These are phyloP conservation scores for Amborella trichopoda DNA, from an alignment of 164 flowering plant genomes.

Conservation along the genomic window DNA sequence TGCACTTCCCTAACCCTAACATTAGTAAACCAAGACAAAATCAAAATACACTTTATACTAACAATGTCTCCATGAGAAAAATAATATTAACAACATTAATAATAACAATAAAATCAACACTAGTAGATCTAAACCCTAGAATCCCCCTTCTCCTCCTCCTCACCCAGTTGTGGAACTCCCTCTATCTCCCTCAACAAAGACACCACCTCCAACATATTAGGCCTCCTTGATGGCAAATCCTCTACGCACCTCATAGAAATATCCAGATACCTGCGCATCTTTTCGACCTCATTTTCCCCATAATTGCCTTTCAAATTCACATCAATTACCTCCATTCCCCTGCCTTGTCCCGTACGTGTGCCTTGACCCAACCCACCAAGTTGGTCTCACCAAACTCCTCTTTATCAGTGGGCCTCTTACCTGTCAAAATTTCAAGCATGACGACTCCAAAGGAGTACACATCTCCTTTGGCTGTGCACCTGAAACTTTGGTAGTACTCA, in stretches of 20 bases:
- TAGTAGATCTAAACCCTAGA: too few relatives aligned
- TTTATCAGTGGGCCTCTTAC: slow-evolving; percentile 54
- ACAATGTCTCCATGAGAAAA: too few relatives aligned
- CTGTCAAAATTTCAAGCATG: slow-evolving; percentile 44
- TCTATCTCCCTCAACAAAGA: slow-evolving; percentile 79
- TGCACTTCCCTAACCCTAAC: too few relatives aligned
- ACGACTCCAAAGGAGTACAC: slow-evolving; percentile 62
- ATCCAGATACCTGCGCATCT: slow-evolving; percentile 63
- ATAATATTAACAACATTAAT: too few relatives aligned
- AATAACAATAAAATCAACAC: too few relatives aligned
- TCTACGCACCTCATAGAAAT: slow-evolving; percentile 70
- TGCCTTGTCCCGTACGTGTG: slow-evolving; percentile 67
- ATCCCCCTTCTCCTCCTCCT: too few relatives aligned
- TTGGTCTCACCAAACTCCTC: slow-evolving; percentile 69
- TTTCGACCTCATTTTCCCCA: slow-evolving; percentile 36
- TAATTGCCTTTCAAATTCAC: slow-evolving; percentile 26
- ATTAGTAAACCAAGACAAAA: too few relatives aligned
- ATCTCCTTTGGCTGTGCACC: slow-evolving; percentile 70
- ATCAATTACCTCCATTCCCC: slow-evolving; percentile 71
- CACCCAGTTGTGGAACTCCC: slow-evolving; percentile 50
- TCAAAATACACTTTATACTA: too few relatives aligned
- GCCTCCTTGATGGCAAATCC: slow-evolving; percentile 82
- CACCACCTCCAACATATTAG: slow-evolving; percentile 79
- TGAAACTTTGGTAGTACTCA: slow-evolving; percentile 69
- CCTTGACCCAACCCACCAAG: slow-evolving; percentile 71